These are phyloP conservation scores for Cytospora paraplurivora DNA, from an alignment of 2,329 filamentous ascomycete genomes.

Conservation along the genomic window DNA sequence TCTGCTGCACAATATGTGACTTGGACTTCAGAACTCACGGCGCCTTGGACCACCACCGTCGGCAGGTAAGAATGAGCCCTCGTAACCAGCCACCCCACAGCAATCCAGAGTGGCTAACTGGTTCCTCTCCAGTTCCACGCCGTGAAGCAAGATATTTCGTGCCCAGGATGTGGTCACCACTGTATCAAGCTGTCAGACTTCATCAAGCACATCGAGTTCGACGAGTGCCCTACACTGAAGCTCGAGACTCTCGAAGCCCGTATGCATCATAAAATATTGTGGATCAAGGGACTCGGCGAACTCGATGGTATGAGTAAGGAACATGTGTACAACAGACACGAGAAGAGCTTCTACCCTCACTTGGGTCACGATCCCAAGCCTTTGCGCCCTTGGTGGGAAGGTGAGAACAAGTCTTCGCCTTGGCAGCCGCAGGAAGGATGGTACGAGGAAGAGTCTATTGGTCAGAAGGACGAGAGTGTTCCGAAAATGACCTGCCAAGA, in stretches of 20 bases:
- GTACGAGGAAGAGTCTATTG: not conserved
- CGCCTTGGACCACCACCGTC: slow-evolving; percentile 40
- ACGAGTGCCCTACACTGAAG: slow-evolving; percentile 42
- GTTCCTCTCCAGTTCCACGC: slow-evolving; percentile 40
- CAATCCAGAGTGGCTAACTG: not conserved
- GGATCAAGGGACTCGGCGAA: slow-evolving; percentile 35
- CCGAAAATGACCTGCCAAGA: slow-evolving; percentile 13
- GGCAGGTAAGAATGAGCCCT: slow-evolving; percentile 36
- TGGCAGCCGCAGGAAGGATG: slow-evolving; percentile 21
- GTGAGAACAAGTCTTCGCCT: slow-evolving; percentile 15
- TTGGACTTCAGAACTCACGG: slow-evolving; percentile 39
- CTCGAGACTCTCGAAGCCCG: slow-evolving; percentile 13
- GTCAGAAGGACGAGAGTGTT: not conserved
- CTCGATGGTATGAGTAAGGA: slow-evolving; percentile 13
- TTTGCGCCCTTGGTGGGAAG: not conserved
- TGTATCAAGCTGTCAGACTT: slow-evolving; percentile 44
- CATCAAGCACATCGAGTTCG: slow-evolving; percentile 49
- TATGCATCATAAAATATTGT: slow-evolving; percentile 41
- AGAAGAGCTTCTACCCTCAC: slow-evolving; percentile 20
- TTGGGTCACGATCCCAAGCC: slow-evolving; percentile 1
- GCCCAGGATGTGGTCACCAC: slow-evolving; percentile 47
- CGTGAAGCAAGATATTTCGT: slow-evolving; percentile 45
- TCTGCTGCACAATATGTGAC: slow-evolving; percentile 44
- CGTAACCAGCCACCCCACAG: no score
- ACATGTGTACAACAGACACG: not conserved